Conservation (phyloP, 2,329 filamentous ascomycete species). For the Aaosphaeria pasadenensis region DNA sequence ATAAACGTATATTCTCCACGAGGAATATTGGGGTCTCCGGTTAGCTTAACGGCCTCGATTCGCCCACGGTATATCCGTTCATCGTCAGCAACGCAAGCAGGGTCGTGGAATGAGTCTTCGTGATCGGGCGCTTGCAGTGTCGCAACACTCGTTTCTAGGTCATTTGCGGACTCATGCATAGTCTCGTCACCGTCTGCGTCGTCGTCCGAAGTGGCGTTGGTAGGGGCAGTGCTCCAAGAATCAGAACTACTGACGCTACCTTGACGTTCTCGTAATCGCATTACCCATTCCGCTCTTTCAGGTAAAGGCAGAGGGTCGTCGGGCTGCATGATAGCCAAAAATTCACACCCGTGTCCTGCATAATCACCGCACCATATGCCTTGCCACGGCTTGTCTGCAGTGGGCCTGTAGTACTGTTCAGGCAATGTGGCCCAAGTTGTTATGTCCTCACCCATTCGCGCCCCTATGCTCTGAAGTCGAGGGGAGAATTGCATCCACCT, state of each 20-base stretch:
- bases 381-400: slow-evolving; percentile 73
- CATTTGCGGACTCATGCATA: slow-evolving; percentile 8
- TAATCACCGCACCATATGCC: slow-evolving; percentile 95
- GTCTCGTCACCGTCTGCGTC: slow-evolving; percentile 9
- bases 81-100: slow-evolving; percentile 5
- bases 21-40: slow-evolving; percentile 86
- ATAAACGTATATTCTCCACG: slow-evolving; percentile 81
- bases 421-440: slow-evolving; percentile 72
- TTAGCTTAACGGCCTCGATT: slow-evolving; percentile 84
- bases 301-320: slow-evolving; percentile 48
- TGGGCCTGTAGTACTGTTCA: slow-evolving; percentile 74
- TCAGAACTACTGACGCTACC: slow-evolving; percentile 24
- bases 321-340: slow-evolving; percentile 76
- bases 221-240: slow-evolving; percentile 32
- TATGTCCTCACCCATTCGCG: slow-evolving; percentile 52
- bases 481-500: slow-evolving; percentile 69
- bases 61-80: slow-evolving; percentile 58
- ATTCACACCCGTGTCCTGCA: slow-evolving; percentile 82
- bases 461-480: slow-evolving; percentile 24
- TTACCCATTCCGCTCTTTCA: slow-evolving; percentile 24
- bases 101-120: background rate
- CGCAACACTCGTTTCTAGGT: slow-evolving; percentile 41
- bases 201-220: slow-evolving; percentile 5
- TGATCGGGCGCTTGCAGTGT: slow-evolving; percentile 16
- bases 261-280: slow-evolving; percentile 21